A percentile compares a stretch with the other conserved stretches of the same genome.
Evolutionary conservation across 805 yeast species (phyloP).

Genomic region (Candida maesae): DNA sequence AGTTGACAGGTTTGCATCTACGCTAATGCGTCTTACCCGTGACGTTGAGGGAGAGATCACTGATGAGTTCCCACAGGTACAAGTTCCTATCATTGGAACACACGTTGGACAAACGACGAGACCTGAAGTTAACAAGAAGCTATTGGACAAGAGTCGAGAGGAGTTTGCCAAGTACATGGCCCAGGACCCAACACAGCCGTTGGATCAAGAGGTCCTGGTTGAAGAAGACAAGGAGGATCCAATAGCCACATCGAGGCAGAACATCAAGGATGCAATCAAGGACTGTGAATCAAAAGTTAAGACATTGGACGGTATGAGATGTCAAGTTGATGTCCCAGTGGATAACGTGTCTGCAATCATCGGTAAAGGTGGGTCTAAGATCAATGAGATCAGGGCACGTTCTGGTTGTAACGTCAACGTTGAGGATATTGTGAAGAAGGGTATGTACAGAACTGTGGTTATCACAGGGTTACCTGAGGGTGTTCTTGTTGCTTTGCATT

Average conservation of each 20-base stretch:
- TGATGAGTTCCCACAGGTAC: constrained; percentile 6
- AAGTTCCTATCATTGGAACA: constrained; percentile 12
- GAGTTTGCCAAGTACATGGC: constrained; percentile 7
- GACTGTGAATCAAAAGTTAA: constrained; percentile 10
- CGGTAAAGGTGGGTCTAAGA: constrained; percentile 16
- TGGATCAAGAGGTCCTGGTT: background rate
- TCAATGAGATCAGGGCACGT: constrained; percentile 19
- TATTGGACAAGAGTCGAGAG: constrained; percentile 10
- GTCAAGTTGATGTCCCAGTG: constrained; percentile 17
- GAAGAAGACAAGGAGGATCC: constrained; percentile 6
- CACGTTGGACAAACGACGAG: constrained; percentile 1
- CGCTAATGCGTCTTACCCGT: background rate
- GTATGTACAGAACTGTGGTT: constrained; percentile 10
- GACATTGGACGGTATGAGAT: constrained; percentile 8
- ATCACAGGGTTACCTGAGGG: constrained; percentile 19
- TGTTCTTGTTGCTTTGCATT: constrained; percentile 15
- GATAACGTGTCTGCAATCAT: constrained; percentile 13
- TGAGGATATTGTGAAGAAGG: constrained; percentile 13
- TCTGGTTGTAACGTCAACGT: constrained; percentile 20
- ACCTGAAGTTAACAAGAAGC: constrained; percentile 10
- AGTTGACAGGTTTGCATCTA: background rate
- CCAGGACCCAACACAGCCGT: constrained; percentile 3
- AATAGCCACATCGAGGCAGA: constrained; percentile 1
- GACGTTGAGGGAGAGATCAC: background rate
- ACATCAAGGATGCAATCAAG: constrained; percentile 10